Percentiles rank a stretch among this genome's conserved stretches.
Conservation (phyloP, 2,329 filamentous ascomycete species). For the Phaeosphaeriaceae sp. region DNA sequence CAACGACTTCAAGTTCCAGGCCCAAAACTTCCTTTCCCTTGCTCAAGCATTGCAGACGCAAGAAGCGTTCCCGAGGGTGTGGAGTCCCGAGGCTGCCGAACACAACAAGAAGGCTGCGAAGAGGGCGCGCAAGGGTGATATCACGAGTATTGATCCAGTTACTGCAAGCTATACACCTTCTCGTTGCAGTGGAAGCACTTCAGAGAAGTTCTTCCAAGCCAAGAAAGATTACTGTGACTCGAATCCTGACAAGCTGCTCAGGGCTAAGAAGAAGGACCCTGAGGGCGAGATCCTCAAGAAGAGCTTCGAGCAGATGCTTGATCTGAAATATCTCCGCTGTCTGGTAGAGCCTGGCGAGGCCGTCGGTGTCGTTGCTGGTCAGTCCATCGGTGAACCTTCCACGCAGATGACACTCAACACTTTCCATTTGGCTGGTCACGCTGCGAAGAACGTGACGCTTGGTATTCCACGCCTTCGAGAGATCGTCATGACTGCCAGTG, state of each 20-base stretch:
- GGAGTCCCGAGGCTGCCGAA: conserved; percentile 70
- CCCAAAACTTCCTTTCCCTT: conserved; percentile 83
- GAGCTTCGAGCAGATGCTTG: conserved; percentile 82
- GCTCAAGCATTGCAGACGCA: conserved; percentile 76
- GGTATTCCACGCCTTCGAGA: conserved; percentile 97
- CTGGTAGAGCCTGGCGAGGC: conserved; percentile 95
- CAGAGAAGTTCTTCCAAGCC: conserved; percentile 79
- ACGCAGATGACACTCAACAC: conserved; percentile 99
- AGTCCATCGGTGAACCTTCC: conserved; percentile 95
- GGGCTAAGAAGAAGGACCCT: conserved; percentile 64
- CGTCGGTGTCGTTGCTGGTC: conserved; percentile 93
- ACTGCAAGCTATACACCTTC: conserved; percentile 76
- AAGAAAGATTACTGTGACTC: conserved; percentile 78
- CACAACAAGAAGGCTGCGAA: conserved; percentile 75
- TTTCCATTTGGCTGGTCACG: conserved; percentile 98
- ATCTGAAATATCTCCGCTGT: conserved; percentile 91
- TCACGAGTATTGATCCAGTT: conserved; percentile 76
- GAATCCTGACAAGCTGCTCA: conserved; percentile 70
- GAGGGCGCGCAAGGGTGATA: conserved; percentile 75
- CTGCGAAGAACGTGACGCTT: conserved; percentile 96
- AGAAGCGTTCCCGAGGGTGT: conserved; percentile 60
- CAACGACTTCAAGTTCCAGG: conserved; percentile 86
- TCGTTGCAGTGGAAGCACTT: conserved; percentile 82
- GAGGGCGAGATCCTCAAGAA: conserved; percentile 61
- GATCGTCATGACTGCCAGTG: conserved; percentile 96